These are phyloP conservation scores for Plectosphaerella sp. DNA, from an alignment of 2,329 filamentous ascomycete species.

Conservation along the genomic window DNA sequence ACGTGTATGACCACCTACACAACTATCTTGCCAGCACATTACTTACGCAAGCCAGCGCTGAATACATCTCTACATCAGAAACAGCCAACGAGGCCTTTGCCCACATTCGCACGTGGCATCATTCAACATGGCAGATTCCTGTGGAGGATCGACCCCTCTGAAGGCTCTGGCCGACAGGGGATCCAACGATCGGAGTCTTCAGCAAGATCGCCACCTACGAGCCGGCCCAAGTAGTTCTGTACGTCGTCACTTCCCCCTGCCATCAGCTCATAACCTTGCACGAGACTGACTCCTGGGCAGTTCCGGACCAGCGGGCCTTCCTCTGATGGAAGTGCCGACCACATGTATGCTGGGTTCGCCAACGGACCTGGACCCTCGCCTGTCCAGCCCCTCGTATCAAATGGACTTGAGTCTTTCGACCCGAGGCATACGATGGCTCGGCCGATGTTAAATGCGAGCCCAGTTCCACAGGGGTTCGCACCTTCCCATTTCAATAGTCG, in stretches of 20 bases:
- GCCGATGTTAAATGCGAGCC: background rate
- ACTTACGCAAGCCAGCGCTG: no score
- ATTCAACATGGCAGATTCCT: conserved; percentile 33
- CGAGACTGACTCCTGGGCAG: conserved; percentile 3
- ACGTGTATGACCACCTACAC: no score
- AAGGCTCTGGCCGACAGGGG: conserved; percentile 38
- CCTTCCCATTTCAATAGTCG: no score
- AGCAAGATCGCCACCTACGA: conserved; percentile 33
- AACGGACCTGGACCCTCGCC: background rate
- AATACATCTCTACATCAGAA: no score
- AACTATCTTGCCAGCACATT: no score
- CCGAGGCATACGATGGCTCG: background rate
- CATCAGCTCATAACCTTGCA: background rate
- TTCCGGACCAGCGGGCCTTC: background rate
- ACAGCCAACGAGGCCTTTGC: no score
- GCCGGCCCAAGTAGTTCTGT: conserved; percentile 23
- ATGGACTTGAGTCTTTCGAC: conserved; percentile 11
- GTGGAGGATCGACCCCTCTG: conserved; percentile 36
- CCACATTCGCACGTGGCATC: no score
- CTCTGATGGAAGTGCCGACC: background rate
- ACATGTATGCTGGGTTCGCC: background rate
- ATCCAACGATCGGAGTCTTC: conserved; percentile 33
- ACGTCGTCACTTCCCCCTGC: conserved; percentile 12
- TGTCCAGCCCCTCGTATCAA: conserved; percentile 26
- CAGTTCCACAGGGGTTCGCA: no score